These are phyloP conservation scores for Naganishia albida DNA, from an alignment of 1,284 basidiomycete genomes.

Conservation along the genomic window DNA sequence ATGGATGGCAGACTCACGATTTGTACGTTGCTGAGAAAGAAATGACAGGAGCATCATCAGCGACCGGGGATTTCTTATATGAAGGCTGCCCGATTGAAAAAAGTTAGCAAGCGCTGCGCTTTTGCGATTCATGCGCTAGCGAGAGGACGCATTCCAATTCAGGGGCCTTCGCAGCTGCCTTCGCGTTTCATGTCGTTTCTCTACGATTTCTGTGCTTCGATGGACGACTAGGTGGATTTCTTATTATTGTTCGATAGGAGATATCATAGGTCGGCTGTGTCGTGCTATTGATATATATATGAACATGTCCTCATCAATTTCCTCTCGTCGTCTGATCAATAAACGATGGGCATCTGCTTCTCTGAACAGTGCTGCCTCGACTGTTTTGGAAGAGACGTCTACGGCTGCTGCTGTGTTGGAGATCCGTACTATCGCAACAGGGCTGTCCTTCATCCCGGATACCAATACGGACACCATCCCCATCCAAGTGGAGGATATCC, in stretches of 20 bases:
- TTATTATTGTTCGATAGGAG: too few species aligned
- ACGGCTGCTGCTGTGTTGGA: constrained; percentile 24
- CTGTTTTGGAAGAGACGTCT: constrained; percentile 20
- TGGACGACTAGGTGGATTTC: too few species aligned
- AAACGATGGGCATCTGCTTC: constrained; percentile 23
- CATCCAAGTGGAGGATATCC: constrained; percentile 26
- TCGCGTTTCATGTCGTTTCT: too few species aligned
- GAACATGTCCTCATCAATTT: too few species aligned
- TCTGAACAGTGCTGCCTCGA: constrained; percentile 29
- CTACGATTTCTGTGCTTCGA: too few species aligned
- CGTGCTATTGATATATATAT: too few species aligned
- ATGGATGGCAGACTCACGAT: constrained; percentile 2
- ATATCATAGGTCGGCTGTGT: too few species aligned
- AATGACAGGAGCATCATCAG: too few species aligned
- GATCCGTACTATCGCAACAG: constrained; percentile 8
- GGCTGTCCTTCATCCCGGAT: not conserved
- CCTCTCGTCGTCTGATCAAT: too few species aligned
- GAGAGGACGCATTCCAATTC: too few species aligned
- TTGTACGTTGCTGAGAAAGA: not conserved
- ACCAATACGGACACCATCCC: constrained; percentile 16
- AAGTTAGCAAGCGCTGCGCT: not conserved
- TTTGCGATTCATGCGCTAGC: too few species aligned
- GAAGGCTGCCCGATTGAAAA: constrained; percentile 11
- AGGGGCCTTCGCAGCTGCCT: too few species aligned
- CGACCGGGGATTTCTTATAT: not conserved